Evolutionary conservation across 768 basidiomycete species (phyloP).

Genomic region (Scleroderma citrinum): DNA sequence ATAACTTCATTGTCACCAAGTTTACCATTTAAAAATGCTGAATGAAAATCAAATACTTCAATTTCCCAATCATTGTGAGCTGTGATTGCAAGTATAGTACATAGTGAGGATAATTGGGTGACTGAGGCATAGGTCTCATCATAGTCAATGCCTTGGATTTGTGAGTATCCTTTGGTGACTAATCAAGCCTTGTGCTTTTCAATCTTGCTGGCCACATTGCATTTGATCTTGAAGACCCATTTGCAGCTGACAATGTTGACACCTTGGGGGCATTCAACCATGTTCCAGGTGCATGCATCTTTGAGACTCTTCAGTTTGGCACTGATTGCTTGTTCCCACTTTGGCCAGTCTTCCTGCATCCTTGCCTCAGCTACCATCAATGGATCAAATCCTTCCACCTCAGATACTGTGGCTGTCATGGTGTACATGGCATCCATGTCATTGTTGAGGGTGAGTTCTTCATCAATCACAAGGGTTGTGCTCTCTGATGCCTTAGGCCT

Average conservation of each 20-base stretch:
- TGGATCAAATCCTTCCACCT: too few relatives aligned
- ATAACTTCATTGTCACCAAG: background rate
- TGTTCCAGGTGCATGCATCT: conserved; percentile 22
- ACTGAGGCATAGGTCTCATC: background rate
- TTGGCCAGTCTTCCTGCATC: too few relatives aligned
- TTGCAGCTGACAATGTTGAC: conserved; percentile 27
- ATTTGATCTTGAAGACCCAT: conserved; percentile 31
- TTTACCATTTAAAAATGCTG: background rate
- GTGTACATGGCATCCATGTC: too few relatives aligned
- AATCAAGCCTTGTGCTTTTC: conserved; percentile 32
- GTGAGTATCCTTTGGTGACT: conserved; percentile 30
- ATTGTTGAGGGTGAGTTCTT: too few relatives aligned
- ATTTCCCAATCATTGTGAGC: too few relatives aligned
- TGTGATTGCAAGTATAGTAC: background rate
- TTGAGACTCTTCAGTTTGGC: background rate
- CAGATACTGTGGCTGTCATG: too few relatives aligned
- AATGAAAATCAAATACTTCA: too few relatives aligned
- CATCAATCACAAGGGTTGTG: too few relatives aligned
- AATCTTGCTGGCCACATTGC: conserved; percentile 19
- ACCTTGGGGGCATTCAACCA: conserved; percentile 22
- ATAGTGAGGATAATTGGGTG: background rate
- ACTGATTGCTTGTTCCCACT: background rate
- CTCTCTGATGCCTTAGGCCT: too few relatives aligned
- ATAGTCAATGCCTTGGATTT: background rate
- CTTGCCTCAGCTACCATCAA: too few relatives aligned